phyloP scores from a whole-genome alignment of 2,329 filamentous ascomycete genomes.

The Aspergillus bombycis region DNA sequence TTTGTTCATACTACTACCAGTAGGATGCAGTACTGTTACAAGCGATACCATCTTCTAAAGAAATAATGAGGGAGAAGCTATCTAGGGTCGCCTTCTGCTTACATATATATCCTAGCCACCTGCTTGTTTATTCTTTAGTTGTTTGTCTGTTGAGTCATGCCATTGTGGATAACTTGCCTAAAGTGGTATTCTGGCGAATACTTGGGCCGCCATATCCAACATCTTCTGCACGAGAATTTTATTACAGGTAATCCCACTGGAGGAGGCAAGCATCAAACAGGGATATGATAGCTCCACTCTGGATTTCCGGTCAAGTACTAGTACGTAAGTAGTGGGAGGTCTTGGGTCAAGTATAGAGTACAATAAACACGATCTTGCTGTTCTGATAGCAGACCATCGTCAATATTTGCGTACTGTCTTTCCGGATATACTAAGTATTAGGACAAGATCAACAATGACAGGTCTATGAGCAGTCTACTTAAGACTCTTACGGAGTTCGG shows the following conservation, averaged over 20 bases:
- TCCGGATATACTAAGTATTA: neutral
- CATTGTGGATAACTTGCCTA: no score
- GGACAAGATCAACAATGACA: neutral
- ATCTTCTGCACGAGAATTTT: no score
- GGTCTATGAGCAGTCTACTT: neutral
- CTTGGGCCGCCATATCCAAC: no score
- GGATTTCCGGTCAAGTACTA: neutral
- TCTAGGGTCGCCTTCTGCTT: no score
- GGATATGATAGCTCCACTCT: neutral
- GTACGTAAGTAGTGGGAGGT: neutral
- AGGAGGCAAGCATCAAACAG: neutral
- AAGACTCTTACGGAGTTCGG: neutral
- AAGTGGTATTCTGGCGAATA: no score
- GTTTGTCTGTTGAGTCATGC: no score
- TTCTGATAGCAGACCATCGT: neutral
- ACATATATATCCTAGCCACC: no score
- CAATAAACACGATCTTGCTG: neutral
- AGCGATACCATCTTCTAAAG: no score
- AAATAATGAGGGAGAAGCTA: no score
- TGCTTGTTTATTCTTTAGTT: no score
- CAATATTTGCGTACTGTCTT: neutral
- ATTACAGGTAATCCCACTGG: neutral
- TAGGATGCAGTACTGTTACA: no score
- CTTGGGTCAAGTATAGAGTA: neutral
- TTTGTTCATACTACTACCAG: neutral